Evolutionary conservation across 2,329 filamentous ascomycete species (phyloP).

Genomic region (Calcarisporium arbuscula): DNA sequence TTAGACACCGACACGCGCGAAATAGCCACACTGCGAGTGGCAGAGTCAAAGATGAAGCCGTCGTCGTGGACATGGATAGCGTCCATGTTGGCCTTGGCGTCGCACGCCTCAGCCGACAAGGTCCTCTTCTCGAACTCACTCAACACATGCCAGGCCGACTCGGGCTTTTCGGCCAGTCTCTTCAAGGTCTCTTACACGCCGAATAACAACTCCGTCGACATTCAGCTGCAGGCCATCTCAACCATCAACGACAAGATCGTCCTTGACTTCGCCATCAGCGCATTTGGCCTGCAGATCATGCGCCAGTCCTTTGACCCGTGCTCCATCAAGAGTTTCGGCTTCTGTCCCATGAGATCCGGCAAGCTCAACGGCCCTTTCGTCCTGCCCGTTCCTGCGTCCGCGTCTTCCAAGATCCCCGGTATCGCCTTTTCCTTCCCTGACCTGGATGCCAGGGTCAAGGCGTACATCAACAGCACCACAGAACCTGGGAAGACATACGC

Average conservation of each 20-base stretch:
- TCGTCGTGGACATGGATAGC: no score
- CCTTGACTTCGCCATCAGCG: conserved; percentile 49
- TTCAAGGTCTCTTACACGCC: conserved; percentile 76
- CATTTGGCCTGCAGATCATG: conserved; percentile 57
- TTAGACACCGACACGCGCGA: no score
- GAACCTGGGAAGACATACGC: conserved; percentile 60
- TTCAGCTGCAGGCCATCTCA: conserved; percentile 71
- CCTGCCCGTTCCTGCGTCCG: conserved; percentile 47
- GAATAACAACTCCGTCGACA: conserved; percentile 58
- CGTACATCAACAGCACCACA: conserved; percentile 68
- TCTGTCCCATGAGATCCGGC: conserved; percentile 86
- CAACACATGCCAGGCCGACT: conserved; percentile 71
- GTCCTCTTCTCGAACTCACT: conserved; percentile 72
- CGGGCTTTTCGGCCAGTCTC: conserved; percentile 72
- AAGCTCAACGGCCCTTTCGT: conserved; percentile 69
- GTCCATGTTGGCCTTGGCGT: conserved; percentile 27
- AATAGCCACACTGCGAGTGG: no score
- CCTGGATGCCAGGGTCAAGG: conserved; percentile 75
- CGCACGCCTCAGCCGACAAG: conserved; percentile 48
- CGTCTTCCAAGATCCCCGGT: conserved; percentile 61
- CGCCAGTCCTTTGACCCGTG: conserved; percentile 66
- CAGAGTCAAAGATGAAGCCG: no score
- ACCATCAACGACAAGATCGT: conserved; percentile 58
- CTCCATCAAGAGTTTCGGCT: conserved; percentile 57
- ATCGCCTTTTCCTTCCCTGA: conserved; percentile 87